phyloP scores from a whole-genome alignment of 2,329 filamentous ascomycete species.

The Fusarium sp. region DNA sequence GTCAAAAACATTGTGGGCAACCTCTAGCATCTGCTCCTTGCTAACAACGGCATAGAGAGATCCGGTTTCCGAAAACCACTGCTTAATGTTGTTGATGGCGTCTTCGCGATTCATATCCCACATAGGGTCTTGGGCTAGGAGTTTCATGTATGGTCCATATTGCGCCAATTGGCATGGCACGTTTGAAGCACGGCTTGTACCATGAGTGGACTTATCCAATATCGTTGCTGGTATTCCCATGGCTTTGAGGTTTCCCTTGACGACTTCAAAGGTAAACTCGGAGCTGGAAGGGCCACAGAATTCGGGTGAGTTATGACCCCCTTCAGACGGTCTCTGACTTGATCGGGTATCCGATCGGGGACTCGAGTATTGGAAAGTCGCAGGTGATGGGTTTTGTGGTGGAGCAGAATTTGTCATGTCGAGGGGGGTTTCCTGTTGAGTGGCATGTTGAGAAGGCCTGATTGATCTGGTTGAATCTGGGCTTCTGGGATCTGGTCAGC shows the following conservation, averaged over 20 bases:
- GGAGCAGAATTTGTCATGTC: not conserved
- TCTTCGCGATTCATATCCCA: not conserved
- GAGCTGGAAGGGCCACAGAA: not conserved
- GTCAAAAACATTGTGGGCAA: not conserved
- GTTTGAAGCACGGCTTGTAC: not conserved
- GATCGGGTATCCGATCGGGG: not conserved
- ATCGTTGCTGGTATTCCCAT: not conserved
- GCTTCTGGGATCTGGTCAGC: not conserved
- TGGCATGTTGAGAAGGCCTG: not conserved
- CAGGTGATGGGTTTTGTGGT: not conserved
- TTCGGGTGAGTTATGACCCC: not conserved
- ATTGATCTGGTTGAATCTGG: not conserved
- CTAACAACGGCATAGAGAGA: not conserved
- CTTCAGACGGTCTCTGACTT: not conserved
- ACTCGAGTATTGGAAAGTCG: not conserved
- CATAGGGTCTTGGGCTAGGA: not conserved
- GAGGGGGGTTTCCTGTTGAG: not conserved
- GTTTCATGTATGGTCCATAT: not conserved
- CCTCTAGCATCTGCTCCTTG: not conserved
- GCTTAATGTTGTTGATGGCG: not conserved
- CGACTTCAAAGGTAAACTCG: not conserved
- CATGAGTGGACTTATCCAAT: not conserved
- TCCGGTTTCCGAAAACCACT: not conserved
- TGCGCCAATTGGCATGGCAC: not conserved
- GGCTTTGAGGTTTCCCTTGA: not conserved